Evolutionary conservation across 139 green algal genomes (phyloP), one percentile per base, ranked within the genome.

Genomic region (Medakamo hakoo): DNA sequence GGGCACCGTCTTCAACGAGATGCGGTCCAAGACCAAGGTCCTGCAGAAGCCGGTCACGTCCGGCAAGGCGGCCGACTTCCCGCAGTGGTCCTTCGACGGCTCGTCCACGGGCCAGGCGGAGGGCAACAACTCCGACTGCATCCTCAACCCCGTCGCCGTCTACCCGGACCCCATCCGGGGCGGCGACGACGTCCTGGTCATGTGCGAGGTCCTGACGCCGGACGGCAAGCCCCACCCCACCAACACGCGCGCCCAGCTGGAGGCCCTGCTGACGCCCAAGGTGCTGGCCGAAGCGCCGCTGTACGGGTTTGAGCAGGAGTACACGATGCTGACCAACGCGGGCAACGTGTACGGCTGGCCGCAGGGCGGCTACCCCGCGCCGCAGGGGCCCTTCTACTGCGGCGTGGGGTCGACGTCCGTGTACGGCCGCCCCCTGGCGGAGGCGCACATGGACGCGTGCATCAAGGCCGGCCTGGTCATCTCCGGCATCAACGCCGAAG

Each of bases 361-460:
- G 61, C 60, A 73, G 2, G 76, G 73, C 26, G 89, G 89, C 72
- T 96, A 85, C 79, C 89, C 89, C 27, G 78, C 79, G 21, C 86
- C 86, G 23, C 86, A 93, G 86, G 88, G 86, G 55, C 86, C 86
- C 63, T 94, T 90, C 72, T 94, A 93, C 82, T 94, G 87, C 67
- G 84, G 81, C 60, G 84, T 91, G 21, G 87, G 86, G 32, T 63
- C 71, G 21, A 81, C 92, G 76, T 80, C 76, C 22, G 87, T 85
- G 23, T 90, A 85, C 68, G 87, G 87, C 63, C 86, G 87, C 66
- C 75, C 72, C 60, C 82, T 94, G 63, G 86, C 81, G 22, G 85
- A 91, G 77, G 85, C 80, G 3, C 84, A 91, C 78, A 68, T 90
- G 71, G 82, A 92, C 57, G 87, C 87, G 16, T 94, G 87, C 83